Conservation (phyloP, 2,329 filamentous ascomycete species). For the Paraphaeosphaeria minitans region DNA sequence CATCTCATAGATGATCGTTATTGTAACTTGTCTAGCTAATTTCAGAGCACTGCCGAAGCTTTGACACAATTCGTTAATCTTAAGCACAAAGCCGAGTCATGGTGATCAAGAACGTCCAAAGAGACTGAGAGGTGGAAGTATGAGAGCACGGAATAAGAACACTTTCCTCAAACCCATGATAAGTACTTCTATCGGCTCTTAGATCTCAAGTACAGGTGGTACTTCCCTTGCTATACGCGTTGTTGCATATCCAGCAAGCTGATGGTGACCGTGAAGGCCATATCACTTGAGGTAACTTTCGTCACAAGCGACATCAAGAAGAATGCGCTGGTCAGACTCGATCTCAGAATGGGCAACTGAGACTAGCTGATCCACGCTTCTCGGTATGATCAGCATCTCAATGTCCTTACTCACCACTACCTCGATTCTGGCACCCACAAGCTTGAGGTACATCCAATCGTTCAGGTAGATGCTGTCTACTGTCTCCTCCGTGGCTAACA, state of each 20-base stretch:
- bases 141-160: background rate
- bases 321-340: too few relatives aligned
- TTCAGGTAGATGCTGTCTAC: rapidly evolving
- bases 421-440: background rate
- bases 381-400: too few relatives aligned
- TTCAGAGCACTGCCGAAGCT: background rate
- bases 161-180: background rate
- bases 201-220: too few relatives aligned
- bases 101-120: background rate
- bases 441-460: background rate
- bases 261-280: too few relatives aligned
- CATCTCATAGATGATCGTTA: background rate
- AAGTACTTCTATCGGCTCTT: too few relatives aligned
- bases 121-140: background rate
- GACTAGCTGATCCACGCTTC: too few relatives aligned
- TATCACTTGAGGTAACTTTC: too few relatives aligned
- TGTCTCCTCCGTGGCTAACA: background rate
- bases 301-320: too few relatives aligned
- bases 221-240: too few relatives aligned
- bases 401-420: background rate
- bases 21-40: constrained; percentile 30
- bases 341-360: too few relatives aligned
- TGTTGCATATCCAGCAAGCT: too few relatives aligned
- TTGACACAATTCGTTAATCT: background rate
- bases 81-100: background rate